These are phyloP conservation scores for Rhynchosporium agropyri DNA, from an alignment of 2,329 filamentous ascomycete genomes.

Conservation along the genomic window DNA sequence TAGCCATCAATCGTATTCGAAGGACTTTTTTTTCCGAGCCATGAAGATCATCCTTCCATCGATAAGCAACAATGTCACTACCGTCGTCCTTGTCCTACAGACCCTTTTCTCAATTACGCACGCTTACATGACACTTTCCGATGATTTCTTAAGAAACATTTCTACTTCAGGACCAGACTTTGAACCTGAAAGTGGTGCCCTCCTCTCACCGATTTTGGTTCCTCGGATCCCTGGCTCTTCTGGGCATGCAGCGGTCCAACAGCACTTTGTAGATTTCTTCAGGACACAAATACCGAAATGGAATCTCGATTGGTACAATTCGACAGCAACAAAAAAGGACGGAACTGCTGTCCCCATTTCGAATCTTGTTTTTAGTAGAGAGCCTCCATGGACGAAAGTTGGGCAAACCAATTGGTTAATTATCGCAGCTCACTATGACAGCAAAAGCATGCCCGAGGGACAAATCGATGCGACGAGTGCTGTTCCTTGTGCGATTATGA, in stretches of 20 bases:
- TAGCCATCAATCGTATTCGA: background rate
- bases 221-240: slow-evolving; percentile 83
- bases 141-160: slow-evolving; percentile 69
- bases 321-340: slow-evolving; percentile 74
- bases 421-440: slow-evolving; percentile 74
- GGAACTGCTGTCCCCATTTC: slow-evolving; percentile 75
- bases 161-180: slow-evolving; percentile 72
- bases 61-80: slow-evolving; percentile 3
- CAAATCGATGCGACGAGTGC: slow-evolving; percentile 91
- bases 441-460: slow-evolving; percentile 72
- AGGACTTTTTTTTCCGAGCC: background rate
- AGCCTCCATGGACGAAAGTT: slow-evolving; percentile 74
- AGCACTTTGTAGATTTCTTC: slow-evolving; percentile 84
- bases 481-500: slow-evolving; percentile 85
- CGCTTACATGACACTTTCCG: slow-evolving; percentile 56
- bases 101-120: slow-evolving; percentile 7
- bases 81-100: slow-evolving; percentile 10
- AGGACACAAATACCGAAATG: slow-evolving; percentile 69
- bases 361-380: slow-evolving; percentile 80
- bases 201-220: slow-evolving; percentile 81
- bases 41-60: slow-evolving; percentile 17
- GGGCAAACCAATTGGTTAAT: slow-evolving; percentile 80
- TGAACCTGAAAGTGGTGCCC: slow-evolving; percentile 69
- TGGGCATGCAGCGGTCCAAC: slow-evolving; percentile 69
- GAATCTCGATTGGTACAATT: slow-evolving; percentile 81